Evolutionary conservation across 164 flowering plant genomes (phyloP).

Genomic region (Magnolia sinica): DNA sequence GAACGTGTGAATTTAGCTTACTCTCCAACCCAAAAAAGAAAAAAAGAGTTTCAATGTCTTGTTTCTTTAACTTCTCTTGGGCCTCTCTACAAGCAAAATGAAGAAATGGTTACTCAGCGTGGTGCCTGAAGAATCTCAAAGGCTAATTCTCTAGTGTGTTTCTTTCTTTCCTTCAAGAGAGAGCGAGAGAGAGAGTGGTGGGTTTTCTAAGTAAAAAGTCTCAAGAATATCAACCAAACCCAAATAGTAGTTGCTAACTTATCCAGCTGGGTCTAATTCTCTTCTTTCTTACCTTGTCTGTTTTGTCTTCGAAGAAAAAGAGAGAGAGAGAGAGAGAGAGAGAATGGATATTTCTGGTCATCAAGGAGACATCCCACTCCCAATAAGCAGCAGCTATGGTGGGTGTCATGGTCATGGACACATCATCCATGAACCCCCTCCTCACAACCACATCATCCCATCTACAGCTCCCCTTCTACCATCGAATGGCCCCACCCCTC

Average conservation of each 20-base stretch:
- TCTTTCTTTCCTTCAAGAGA: slow-evolving; percentile 21
- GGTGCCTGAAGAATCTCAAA: not conserved
- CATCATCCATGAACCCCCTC: slow-evolving; percentile 38
- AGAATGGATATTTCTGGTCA: slow-evolving; percentile 48
- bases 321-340: slow-evolving; percentile 6
- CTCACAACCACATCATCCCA: slow-evolving; percentile 36
- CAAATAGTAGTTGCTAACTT: no score
- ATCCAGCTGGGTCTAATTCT: not conserved
- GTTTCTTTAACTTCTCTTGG: not conserved
- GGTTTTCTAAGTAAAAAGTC: not conserved
- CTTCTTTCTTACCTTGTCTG: not conserved
- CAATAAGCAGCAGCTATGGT: slow-evolving; percentile 47
- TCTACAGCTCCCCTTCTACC: slow-evolving; percentile 19
- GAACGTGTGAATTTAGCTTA: not conserved
- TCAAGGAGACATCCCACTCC: slow-evolving; percentile 58
- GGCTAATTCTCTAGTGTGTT: not conserved
- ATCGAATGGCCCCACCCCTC: slow-evolving; percentile 22
- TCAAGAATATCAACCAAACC: no score
- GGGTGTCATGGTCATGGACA: slow-evolving; percentile 28
- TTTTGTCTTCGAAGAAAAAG: not conserved
- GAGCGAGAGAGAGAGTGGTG: slow-evolving; percentile 2
- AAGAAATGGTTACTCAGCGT: not conserved
- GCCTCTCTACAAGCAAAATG: not conserved
- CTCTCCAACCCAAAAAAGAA: not conserved
- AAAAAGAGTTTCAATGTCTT: not conserved